A percentile compares a stretch with the other conserved stretches of the same genome.
phyloP scores from a whole-genome alignment of 768 basidiomycete genomes.

The Lactifluus subvellereus region DNA sequence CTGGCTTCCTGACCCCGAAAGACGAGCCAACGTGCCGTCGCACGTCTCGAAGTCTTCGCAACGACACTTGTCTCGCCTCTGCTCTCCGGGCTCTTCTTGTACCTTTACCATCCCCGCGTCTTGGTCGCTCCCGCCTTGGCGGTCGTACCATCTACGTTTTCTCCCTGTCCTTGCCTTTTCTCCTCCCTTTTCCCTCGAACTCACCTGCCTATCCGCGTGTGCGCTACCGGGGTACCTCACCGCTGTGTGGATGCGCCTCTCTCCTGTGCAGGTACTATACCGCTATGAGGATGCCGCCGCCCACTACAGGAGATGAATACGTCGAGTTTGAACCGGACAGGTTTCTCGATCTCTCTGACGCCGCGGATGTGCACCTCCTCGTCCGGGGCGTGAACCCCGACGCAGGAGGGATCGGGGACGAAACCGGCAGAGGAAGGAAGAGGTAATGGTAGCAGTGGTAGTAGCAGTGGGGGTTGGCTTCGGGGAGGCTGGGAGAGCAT shows the following conservation, averaged over 20 bases:
- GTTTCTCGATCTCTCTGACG: constrained; percentile 60
- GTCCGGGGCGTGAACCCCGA: constrained; percentile 30
- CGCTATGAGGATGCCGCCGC: not conserved
- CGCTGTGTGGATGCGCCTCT: constrained; percentile 70
- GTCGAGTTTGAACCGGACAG: constrained; percentile 70
- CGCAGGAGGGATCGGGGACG: constrained; percentile 27
- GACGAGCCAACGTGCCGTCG: too few species aligned
- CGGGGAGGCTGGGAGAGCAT: constrained; percentile 66
- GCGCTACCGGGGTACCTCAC: constrained; percentile 80
- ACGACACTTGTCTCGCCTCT: too few species aligned
- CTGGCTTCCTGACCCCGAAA: too few species aligned
- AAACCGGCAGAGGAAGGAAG: constrained; percentile 46
- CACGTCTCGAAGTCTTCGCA: too few species aligned
- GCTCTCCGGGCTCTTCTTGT: too few species aligned
- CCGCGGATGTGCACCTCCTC: constrained; percentile 65
- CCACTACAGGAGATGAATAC: constrained; percentile 35
- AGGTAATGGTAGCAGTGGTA: constrained; percentile 56
- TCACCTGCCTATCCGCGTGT: too few species aligned
- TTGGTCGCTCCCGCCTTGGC: too few species aligned
- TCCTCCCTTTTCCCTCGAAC: too few species aligned
- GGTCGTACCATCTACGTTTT: too few species aligned
- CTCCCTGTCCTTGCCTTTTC: too few species aligned
- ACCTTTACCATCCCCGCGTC: too few species aligned
- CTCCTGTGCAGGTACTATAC: constrained; percentile 57
- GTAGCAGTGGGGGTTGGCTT: constrained; percentile 31